Evolutionary conservation across 176 grass and related monocot genomes (phyloP).

Genomic region (Aechmea fasciata): DNA sequence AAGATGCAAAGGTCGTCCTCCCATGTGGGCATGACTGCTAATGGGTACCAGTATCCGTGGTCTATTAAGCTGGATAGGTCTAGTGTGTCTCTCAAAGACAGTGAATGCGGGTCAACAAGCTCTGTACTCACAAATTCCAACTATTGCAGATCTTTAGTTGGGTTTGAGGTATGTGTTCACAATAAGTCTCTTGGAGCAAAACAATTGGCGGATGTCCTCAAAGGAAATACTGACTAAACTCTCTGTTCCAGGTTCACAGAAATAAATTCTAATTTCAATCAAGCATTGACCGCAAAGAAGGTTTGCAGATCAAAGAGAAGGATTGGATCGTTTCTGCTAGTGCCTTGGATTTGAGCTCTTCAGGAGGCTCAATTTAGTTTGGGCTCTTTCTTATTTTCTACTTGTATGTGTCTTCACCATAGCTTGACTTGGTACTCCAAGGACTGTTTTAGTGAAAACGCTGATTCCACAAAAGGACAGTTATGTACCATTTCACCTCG

Average conservation of each 20-base stretch:
- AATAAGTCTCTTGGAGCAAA: too few species aligned
- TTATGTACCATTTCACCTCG: not conserved
- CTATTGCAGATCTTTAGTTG: constrained; percentile 36
- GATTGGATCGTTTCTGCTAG: not conserved
- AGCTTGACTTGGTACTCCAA: not conserved
- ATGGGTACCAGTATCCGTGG: constrained; percentile 47
- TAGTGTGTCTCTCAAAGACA: constrained; percentile 56
- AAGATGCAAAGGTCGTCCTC: constrained; percentile 86
- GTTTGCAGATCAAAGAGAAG: not conserved
- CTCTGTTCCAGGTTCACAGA: constrained; percentile 2
- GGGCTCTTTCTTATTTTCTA: not conserved
- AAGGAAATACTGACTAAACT: not conserved
- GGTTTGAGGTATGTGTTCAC: constrained; percentile 44
- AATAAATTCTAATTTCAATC: not conserved
- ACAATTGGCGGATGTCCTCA: not conserved
- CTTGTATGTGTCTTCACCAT: not conserved
- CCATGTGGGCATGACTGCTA: constrained; percentile 34
- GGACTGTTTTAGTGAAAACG: not conserved
- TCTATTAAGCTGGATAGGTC: constrained; percentile 57
- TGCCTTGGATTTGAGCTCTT: not conserved
- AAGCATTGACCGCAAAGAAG: not conserved
- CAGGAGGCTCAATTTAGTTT: not conserved
- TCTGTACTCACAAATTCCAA: constrained; percentile 56
- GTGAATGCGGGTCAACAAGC: constrained; percentile 85
- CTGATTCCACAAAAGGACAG: not conserved